Conservation (phyloP, 1,284 basidiomycete genomes). For the Microbotryum silenes-acaulis region DNA sequence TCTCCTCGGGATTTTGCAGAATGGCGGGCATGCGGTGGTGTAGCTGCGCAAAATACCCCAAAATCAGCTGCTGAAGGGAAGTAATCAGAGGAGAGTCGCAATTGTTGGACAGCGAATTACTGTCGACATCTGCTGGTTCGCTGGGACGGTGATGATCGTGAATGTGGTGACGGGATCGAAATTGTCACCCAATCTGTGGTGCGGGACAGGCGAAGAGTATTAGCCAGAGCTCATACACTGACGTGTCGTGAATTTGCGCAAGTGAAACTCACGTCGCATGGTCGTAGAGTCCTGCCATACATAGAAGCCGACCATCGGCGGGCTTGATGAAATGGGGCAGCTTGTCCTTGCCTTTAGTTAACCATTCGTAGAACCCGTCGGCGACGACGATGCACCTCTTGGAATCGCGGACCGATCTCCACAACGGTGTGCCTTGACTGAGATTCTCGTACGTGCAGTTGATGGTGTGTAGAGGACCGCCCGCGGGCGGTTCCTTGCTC, state of each 20-base stretch:
- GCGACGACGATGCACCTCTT: constrained; percentile 71
- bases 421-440: constrained; percentile 47
- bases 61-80: constrained; percentile 58
- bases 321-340: constrained; percentile 72
- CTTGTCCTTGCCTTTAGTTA: constrained; percentile 63
- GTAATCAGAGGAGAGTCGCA: constrained; percentile 27
- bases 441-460: constrained; percentile 83
- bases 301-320: constrained; percentile 57
- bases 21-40: constrained; percentile 92
- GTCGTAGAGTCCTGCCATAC: constrained; percentile 84
- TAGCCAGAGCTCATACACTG: constrained; percentile 6
- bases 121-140: constrained; percentile 39
- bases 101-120: no score
- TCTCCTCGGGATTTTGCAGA: constrained; percentile 54
- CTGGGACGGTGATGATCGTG: constrained; percentile 72
- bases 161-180: constrained; percentile 66
- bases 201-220: constrained; percentile 28
- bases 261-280: constrained; percentile 45
- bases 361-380: constrained; percentile 91
- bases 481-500: constrained; percentile 58
- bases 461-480: constrained; percentile 62
- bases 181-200: constrained; percentile 46
- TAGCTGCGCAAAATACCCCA: constrained; percentile 46
- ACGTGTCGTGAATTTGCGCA: neutral
- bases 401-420: constrained; percentile 31